Evolutionary conservation across 2,329 filamentous ascomycete genomes (phyloP).

Genomic region (Calonectria pseudoreteaudii): DNA sequence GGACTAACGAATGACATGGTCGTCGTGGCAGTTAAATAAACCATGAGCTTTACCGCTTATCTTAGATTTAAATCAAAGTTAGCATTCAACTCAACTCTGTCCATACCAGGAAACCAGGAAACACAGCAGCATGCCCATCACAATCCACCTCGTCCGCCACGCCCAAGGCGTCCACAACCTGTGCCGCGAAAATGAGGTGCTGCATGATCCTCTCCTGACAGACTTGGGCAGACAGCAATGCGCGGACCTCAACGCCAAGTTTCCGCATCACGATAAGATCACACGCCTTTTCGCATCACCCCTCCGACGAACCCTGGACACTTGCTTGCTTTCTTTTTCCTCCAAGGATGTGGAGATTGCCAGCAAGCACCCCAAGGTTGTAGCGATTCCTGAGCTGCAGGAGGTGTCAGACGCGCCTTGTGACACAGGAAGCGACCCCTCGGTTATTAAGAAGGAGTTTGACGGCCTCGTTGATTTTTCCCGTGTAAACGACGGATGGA

Average conservation of each 20-base stretch:
- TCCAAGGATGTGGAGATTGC: neutral
- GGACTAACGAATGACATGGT: neutral
- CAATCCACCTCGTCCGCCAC: conserved; percentile 23
- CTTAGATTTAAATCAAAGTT: neutral
- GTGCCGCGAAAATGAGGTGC: conserved; percentile 13
- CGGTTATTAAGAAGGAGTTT: conserved; percentile 9
- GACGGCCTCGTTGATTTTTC: conserved; percentile 2
- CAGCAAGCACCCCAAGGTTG: neutral
- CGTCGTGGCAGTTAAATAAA: neutral
- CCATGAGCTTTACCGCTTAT: neutral
- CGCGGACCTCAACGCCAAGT: conserved; percentile 1
- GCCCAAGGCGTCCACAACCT: conserved; percentile 23
- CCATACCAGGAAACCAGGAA: neutral
- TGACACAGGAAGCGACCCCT: conserved; percentile 14
- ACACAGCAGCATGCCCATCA: conserved; percentile 9
- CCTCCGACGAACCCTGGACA: conserved; percentile 17
- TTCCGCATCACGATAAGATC: conserved; percentile 14
- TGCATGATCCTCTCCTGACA: conserved; percentile 9
- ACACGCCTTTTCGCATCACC: conserved; percentile 13
- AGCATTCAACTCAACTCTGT: neutral
- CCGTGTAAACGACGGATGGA: conserved; percentile 15
- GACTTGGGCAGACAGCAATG: conserved; percentile 21
- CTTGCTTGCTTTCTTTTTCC: conserved; percentile 14
- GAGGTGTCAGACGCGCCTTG: conserved; percentile 22
- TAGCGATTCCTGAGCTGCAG: conserved; percentile 19